phyloP scores from a whole-genome alignment of 2,329 filamentous ascomycete species.

The Ascochyta clinopodiicola region DNA sequence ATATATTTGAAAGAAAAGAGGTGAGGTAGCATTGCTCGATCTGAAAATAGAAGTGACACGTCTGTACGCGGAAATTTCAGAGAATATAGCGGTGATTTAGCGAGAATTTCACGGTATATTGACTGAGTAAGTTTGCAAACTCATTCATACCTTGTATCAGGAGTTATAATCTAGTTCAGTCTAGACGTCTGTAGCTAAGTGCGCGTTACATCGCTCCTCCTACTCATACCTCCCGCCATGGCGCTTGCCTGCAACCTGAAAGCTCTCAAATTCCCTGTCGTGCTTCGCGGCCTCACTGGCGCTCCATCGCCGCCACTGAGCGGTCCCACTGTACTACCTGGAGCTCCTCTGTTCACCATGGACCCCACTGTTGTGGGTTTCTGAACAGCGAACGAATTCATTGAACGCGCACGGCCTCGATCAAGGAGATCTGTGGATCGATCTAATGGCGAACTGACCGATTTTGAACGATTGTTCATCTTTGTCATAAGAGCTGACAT shows the following conservation, averaged over 20 bases:
- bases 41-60: too few species aligned
- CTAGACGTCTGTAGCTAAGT: not conserved
- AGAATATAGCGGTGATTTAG: too few species aligned
- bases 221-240: constrained; percentile 26
- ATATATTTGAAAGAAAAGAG: too few species aligned
- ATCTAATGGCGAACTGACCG: not conserved
- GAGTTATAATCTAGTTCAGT: too few species aligned
- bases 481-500: constrained; percentile 28
- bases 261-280: constrained; percentile 22
- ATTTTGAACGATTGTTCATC: constrained; percentile 24
- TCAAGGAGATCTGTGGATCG: not conserved
- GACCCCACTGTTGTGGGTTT: not conserved
- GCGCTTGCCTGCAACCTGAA: constrained; percentile 32
- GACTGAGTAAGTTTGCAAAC: too few species aligned
- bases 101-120: too few species aligned
- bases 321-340: too few species aligned
- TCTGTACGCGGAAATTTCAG: too few species aligned
- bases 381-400: constrained; percentile 11
- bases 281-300: constrained; percentile 9
- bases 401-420: constrained; percentile 12
- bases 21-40: too few species aligned
- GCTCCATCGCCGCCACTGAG: not conserved
- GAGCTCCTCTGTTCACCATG: not conserved
- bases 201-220: constrained; percentile 11
- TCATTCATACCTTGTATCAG: too few species aligned